Evolutionary conservation across 2,329 filamentous ascomycete species (phyloP), one percentile per base, ranked within the genome.

Genomic region (Trichoderma sp.): DNA sequence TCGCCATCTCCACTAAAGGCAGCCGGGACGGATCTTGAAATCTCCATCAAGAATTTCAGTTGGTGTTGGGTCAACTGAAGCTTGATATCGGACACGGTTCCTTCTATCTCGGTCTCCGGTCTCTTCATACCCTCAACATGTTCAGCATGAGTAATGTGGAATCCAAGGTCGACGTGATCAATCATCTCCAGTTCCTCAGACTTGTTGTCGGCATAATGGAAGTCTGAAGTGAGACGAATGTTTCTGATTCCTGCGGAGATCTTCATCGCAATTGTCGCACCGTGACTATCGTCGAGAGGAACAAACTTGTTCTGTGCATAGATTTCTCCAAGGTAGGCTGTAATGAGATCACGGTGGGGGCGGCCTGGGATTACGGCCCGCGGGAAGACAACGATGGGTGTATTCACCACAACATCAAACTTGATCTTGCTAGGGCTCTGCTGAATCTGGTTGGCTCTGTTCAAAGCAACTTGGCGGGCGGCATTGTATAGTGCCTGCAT

Each of bases 401-500:
- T 99, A 79, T 94, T 97, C 78, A 99, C 89, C 23, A 97, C 87
- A 23, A 99, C 89, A 77, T 99, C 96, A 71, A 98, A 98, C 79
- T 97, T 95, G 84, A 98, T 93, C 74, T 93, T 94, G 77, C 91
- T 93, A 0, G 93, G 93, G 78, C 91, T 95, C 78, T 98, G 92
- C 78, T 98, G 96, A 6, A 99, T 89, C 78, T 98, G 95, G 72
- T 89, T 97, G 11, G 96, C 97, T 80, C 98, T 95, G 73, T 93
- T 95, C 50, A 96, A 93, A 3, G 97, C 96, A 50, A 95, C 97
- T 81, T 97, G 94, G 39, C 97, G 90, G 13, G 97, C 96, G 55
- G 96, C 95, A 78, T 99, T 99, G 85, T 97, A 99, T 68, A 99
- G 92, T 26, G 96, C 95, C 81, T 99, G 96, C 96, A 99, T 99